These are phyloP conservation scores for Arxiozyma slooffiae DNA, from an alignment of 1,139 yeast species.

Conservation along the genomic window DNA sequence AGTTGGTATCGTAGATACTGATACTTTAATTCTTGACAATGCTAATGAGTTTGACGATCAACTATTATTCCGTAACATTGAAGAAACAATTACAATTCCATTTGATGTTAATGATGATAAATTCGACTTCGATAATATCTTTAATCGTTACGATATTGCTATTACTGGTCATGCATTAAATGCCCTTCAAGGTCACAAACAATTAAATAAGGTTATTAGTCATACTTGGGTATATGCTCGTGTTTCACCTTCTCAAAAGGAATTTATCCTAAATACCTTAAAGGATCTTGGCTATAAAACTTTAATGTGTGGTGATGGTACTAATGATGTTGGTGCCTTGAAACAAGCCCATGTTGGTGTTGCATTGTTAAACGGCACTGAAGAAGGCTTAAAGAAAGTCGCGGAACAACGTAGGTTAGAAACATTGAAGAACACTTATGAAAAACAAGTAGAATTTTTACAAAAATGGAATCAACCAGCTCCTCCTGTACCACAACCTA, in stretches of 20 bases:
- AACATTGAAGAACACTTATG: conserved; percentile 57
- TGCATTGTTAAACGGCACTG: conserved; percentile 93
- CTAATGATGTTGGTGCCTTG: conserved; percentile 98
- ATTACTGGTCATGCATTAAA: conserved; percentile 86
- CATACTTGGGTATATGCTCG: conserved; percentile 97
- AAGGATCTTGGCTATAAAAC: conserved; percentile 88
- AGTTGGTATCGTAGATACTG: conserved; percentile 76
- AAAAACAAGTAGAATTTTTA: conserved; percentile 74
- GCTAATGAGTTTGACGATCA: conserved; percentile 57
- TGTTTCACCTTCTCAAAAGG: conserved; percentile 94
- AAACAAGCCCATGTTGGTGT: conserved; percentile 98
- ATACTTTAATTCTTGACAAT: conserved; percentile 76
- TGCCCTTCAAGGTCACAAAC: conserved; percentile 51
- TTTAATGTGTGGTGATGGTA: conserved; percentile 99
- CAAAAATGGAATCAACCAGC: conserved; percentile 68
- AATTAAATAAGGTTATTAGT: conserved; percentile 62
- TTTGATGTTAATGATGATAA: conserved; percentile 47
- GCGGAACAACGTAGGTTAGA: conserved; percentile 72
- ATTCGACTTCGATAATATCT: conserved; percentile 45
- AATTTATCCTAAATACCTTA: conserved; percentile 71
- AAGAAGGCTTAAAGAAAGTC: conserved; percentile 82
- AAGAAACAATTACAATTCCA: conserved; percentile 65
- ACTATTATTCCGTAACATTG: conserved; percentile 77
- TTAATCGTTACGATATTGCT: conserved; percentile 72
- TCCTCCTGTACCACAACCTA: conserved; percentile 76